Evolutionary conservation across 768 basidiomycete species (phyloP), one percentile per base, ranked within the genome.

Genomic region (Amyloporia xantha): DNA sequence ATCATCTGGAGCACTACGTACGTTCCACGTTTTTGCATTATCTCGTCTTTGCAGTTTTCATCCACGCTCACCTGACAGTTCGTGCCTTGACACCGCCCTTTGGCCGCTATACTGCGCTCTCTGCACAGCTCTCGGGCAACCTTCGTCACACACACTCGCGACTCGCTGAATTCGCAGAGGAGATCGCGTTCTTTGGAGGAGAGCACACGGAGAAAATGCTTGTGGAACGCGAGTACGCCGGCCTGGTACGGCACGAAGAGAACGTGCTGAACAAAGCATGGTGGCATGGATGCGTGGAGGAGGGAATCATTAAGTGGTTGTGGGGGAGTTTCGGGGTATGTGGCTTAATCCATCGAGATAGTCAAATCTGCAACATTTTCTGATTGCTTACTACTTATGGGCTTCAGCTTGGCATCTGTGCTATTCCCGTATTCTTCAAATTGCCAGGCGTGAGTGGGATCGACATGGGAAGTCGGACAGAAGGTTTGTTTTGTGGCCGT

Each of bases 321-420:
- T 99, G 95, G 95, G 94, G 95, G 56, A 86, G 84, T 63, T 86
- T 94, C 63, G 95, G 95, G 33, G 84, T 93, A 60, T 49, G 83
- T 75, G 10, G 13, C 11, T n/a, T n/a, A n/a, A n/a, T n/a, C n/a
- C n/a, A n/a, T n/a, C n/a, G n/a, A n/a, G n/a, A n/a, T n/a, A n/a
- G n/a, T n/a, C n/a, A n/a, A n/a, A n/a, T n/a, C n/a, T n/a, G n/a
- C n/a, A n/a, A n/a, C n/a, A n/a, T n/a, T n/a, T n/a, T n/a, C n/a
- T n/a, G n/a, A 26, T 33, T 10, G 39, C 9, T 36, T 7, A 24
- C n/a, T n/a, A n/a, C n/a, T n/a, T n/a, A 19, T 30, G 25, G 19
- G 5, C n/a, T n/a, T n/a, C 50, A 89, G 88, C 72, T 91, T 25
- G 77, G 87, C 45, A 77, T 94, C 3, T 97, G 95, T 63, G 90